Evolutionary conservation across 2,329 filamentous ascomycete genomes (phyloP), one percentile per base, ranked within the genome.

Genomic region (Penicillium occitanis): DNA sequence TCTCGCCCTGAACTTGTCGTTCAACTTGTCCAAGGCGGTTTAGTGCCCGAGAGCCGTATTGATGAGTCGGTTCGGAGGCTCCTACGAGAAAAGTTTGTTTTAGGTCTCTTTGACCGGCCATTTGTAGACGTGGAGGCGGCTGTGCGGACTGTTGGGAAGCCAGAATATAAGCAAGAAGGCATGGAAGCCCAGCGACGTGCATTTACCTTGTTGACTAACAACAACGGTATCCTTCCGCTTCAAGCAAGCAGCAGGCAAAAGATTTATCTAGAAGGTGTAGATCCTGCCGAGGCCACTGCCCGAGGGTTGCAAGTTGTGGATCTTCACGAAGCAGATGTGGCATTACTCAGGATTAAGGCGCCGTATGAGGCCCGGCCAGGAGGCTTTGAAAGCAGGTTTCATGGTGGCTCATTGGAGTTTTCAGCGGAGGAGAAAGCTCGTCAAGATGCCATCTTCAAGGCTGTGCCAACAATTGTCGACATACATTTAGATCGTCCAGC

Each of bases 101-200:
- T 87, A 75, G 90, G 90, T 1, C 80, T 92, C 14, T 92, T 92
- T 70, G 90, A 92, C 73, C 85, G 87, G 55, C 89, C 90, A 0
- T 85, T 82, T 51, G 80, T 91, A 88, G 70, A 81, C 82, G 1
- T 88, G 82, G 4, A 85, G 88, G 0, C 76, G 86, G 0, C 77
- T 84, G 14, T 82, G 84, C 5, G 74, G 88, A 69, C 86, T 86
- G 68, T 77, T 80, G 17, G 80, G 84, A 40, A 80, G 87, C 37
- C 91, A 67, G 86, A 91, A 71, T 90, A 85, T 2, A 77, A 83
- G 0, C 83, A 86, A 69, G 81, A 83, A 19, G 82, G 88, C 57
- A 77, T 84, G 62, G 77, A 90, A 22, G 87, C 88, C 0, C 81
- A 90, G 66, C 81, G 84, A 0, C 88, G 91, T 72, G 86, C 84